Base-by-base conservation (phyloP, 495 filamentous ascomycete species). In the Lasiosphaeriaceae sp. region DNA sequence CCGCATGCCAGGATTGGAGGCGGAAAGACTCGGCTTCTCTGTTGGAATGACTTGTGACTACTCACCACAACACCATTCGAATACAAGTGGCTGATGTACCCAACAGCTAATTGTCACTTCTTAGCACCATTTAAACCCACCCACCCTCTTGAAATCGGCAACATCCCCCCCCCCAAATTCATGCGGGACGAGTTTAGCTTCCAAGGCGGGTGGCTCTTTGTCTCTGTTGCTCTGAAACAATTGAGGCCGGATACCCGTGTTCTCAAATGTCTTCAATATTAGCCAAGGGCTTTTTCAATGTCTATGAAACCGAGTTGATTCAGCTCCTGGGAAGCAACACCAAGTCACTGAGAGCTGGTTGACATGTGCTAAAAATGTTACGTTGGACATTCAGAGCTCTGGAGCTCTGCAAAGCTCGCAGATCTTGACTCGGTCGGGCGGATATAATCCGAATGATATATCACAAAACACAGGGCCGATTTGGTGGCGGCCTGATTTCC, bases 21-120 rank as follows among this genome's bases (percentile, higher is more conserved):
- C 51, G 51, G 51, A 22, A 53, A 24, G 21, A 53, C 9, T 53
- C 51, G 51, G 51, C 23, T 11, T 21, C 16, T n/a, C n/a, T 3
- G 52, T 45, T 20, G 29, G 37, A 45, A 16, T 46, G 52, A 39
- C 52, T 46, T 31, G 26, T 31, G 26, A 31, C 26, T 9, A 3
- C 26, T 31, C 26, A 31, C 9, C 3, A 31, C 3, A 31, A 4
- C 26, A 4, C 9, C 9, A 31, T 9, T 9, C 4, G 9, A 31
- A 31, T 3, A 26, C 26, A 31, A 31, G 26, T 9, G 9, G 9
- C 4, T 31, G 26, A 31, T 46, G n/a, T 1, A 21, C 43, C 43
- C 43, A 21, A 21, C 17, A 21, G 17, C 43, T 21, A 17, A 8
- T 16, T 5, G 16, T 2, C 43, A 46, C n/a, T 46, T 8, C 7